These are phyloP conservation scores for Cucumis hystrix DNA, from an alignment of 306 rosid species.

Conservation along the genomic window DNA sequence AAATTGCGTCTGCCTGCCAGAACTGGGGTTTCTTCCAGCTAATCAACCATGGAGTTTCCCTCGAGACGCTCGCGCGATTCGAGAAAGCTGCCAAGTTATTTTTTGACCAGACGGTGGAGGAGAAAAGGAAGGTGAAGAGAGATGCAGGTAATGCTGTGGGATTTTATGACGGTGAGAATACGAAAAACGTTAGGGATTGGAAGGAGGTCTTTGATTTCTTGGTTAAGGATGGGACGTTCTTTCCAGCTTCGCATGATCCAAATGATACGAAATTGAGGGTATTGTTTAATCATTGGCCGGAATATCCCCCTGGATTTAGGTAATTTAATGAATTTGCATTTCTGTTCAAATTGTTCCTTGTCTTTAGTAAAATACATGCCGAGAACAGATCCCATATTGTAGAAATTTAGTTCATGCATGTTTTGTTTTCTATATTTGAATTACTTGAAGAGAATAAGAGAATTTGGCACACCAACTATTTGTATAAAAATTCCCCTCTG, in stretches of 20 bases:
- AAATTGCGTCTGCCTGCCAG: slow-evolving; percentile 53
- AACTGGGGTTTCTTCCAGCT: slow-evolving; percentile 85
- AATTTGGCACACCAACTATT: not conserved
- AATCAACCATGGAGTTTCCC: slow-evolving; percentile 53
- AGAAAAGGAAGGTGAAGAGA: slow-evolving; percentile 51
- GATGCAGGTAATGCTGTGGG: slow-evolving; percentile 44
- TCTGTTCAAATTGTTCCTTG: not conserved
- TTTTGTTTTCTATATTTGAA: not conserved
- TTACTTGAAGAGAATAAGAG: not conserved
- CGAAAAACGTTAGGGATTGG: slow-evolving; percentile 81
- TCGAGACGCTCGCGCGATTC: slow-evolving; percentile 17
- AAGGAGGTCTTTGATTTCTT: slow-evolving; percentile 73
- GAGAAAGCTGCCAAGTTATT: slow-evolving; percentile 33
- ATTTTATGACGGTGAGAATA: slow-evolving; percentile 57
- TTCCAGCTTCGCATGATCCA: slow-evolving; percentile 35
- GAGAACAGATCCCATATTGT: not conserved
- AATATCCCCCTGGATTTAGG: no score
- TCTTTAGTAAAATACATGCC: not conserved
- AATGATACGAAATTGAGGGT: slow-evolving; percentile 26
- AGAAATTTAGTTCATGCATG: not conserved
- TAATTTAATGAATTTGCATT: not conserved
- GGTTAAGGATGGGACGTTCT: slow-evolving; percentile 33
- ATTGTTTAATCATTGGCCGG: slow-evolving; percentile 67
- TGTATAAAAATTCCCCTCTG: not conserved
- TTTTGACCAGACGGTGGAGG: slow-evolving; percentile 22